Percentiles rank a stretch among this genome's conserved stretches.
Evolutionary conservation across 148 eudicot species (phyloP).

Genomic region (Camellia granthamiana): DNA sequence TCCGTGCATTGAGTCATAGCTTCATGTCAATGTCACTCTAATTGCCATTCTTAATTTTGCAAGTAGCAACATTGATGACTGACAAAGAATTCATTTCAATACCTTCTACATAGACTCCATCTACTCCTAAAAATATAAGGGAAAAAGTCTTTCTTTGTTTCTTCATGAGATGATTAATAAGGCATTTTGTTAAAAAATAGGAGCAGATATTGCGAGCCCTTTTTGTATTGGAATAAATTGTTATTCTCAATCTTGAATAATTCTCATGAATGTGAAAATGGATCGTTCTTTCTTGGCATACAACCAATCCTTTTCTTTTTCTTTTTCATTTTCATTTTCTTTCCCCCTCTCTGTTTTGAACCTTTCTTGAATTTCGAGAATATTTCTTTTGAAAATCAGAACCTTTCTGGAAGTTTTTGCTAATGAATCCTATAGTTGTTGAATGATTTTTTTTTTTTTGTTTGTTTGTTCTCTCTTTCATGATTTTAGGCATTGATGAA

Average conservation of each 20-base stretch:
- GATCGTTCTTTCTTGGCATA: neutral
- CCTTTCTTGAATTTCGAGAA: neutral
- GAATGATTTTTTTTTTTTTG: neutral
- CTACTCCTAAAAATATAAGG: neutral
- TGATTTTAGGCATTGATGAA: neutral
- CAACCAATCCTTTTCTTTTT: neutral
- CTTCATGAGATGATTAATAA: neutral
- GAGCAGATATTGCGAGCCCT: neutral
- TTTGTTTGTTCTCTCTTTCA: neutral
- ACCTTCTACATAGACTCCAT: neutral
- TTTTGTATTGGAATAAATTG: neutral
- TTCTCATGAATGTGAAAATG: neutral
- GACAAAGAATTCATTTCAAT: neutral
- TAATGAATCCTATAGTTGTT: neutral
- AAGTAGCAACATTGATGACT: neutral
- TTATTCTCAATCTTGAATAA: neutral
- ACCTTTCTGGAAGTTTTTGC: neutral
- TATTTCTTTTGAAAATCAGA: neutral
- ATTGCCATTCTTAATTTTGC: neutral
- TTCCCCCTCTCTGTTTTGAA: neutral
- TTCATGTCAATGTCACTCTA: neutral
- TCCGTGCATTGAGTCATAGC: neutral
- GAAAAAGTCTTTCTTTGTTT: neutral
- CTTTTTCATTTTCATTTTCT: neutral
- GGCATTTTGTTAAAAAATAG: neutral